Evolutionary conservation across 192 early-diverging fungal genomes (phyloP), one percentile per base, ranked within the genome.

Genomic region (Glomus cerebriforme): DNA sequence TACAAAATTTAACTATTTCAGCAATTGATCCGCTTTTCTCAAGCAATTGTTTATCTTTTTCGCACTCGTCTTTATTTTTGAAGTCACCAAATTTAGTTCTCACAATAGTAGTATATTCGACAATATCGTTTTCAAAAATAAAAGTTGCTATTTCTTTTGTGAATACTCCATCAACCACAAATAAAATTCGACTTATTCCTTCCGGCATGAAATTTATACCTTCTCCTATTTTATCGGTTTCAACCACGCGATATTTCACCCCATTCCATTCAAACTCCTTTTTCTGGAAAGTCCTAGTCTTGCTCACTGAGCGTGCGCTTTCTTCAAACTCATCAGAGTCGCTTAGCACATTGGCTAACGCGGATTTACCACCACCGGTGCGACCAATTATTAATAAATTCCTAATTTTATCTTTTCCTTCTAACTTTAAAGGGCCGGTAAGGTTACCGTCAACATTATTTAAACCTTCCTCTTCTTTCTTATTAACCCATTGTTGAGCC

Each of bases 301-400:
- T 34, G 3, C 72, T 59, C 22, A 60, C 22, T 22, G 29, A 59
- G 8, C 26, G 0, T 0, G 6, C 54, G 31, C 54, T 59, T 59
- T 75, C 73, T 0, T 15, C 12, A 75, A 62, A 75, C 31, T 74
- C 9, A 27, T 74, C 5, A 59, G 49, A 29, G 1, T 35, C 22
- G 29, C 34, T 74, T 9, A 74, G 24, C 15, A 74, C 58, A 74
- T 74, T 74, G 5, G 72, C 72, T 24, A 74, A 27, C 5, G 68
- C n/a, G 22, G 68, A 70, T 45, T 70, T 70, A 1, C 68, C 68
- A 31, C 63, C 31, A 65, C 63, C n/a, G n/a, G n/a, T n/a, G n/a
- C n/a, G n/a, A n/a, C n/a, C n/a, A n/a, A n/a, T n/a, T n/a, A n/a
- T n/a, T 1, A 65, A 31, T 65, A 65, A 31, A 32, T 65, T 65